A percentile compares a stretch with the other conserved stretches of the same genome.
These are phyloP conservation scores for Afroboletus lepidellus DNA, from an alignment of 1,284 basidiomycete species.

Conservation along the genomic window DNA sequence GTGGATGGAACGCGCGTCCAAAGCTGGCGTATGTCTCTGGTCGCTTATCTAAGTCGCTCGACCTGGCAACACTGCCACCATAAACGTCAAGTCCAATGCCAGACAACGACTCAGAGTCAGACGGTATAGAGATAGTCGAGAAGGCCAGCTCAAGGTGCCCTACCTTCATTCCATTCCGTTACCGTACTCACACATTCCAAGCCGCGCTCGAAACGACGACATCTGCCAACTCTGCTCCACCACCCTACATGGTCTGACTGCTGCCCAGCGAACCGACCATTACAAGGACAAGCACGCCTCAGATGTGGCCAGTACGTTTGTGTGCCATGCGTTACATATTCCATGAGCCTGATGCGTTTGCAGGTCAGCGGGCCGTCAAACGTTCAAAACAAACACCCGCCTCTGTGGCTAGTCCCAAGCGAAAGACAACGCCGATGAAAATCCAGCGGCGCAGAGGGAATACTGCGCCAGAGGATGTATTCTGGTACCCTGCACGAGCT, in stretches of 20 bases:
- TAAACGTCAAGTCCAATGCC: not conserved
- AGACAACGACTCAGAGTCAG: constrained; percentile 8
- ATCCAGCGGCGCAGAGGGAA: constrained; percentile 13
- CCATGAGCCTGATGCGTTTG: not conserved
- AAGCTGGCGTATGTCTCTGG: constrained; percentile 21
- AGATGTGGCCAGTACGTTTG: constrained; percentile 2
- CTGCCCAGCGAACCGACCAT: constrained; percentile 43
- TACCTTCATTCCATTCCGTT: not conserved
- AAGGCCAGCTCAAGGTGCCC: constrained; percentile 9
- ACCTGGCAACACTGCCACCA: constrained; percentile 26
- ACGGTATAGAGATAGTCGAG: constrained; percentile 30
- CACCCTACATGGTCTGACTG: constrained; percentile 39
- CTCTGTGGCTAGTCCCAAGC: not conserved
- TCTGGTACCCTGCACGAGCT: constrained; percentile 58
- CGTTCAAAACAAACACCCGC: constrained; percentile 5
- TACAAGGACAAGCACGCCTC: constrained; percentile 45
- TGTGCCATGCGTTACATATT: not conserved
- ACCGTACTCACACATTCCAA: constrained; percentile 6
- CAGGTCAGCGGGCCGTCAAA: constrained; percentile 12
- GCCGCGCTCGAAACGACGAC: constrained; percentile 18
- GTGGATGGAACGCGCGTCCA: constrained; percentile 53
- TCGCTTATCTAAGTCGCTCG: constrained; percentile 33
- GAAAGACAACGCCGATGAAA: constrained; percentile 6
- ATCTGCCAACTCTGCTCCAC: constrained; percentile 51
- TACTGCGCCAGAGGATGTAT: constrained; percentile 42